Base-by-base conservation (phyloP, 2,329 filamentous ascomycete genomes). In the Fusarium agapanthi region DNA sequence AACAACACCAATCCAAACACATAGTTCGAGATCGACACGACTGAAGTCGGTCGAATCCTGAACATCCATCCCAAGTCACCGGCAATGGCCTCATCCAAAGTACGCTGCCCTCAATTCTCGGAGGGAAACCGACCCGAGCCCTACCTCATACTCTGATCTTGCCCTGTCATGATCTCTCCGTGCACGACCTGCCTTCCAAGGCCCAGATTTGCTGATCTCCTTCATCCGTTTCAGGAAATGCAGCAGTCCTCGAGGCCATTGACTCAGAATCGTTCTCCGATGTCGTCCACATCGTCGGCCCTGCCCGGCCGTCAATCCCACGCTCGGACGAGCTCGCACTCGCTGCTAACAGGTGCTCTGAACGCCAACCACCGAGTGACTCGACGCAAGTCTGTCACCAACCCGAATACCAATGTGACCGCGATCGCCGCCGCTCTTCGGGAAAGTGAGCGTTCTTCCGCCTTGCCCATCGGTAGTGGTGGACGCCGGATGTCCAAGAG, bases 361-460 rank as follows among this genome's bases (percentile, higher is more conserved):
- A 95, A 95, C 85, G 85, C 91, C 76, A 91, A 90, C 81, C 93
- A 97, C 83, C 93, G 96, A 76, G 90, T 98, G 75, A 95, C 93
- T 77, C 93, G 95, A 79, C 91, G 96, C 78, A 98, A 98, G 89
- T 98, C 95, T 84, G 95, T 97, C 80, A 94, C 93, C 69, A 92
- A 90, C 73, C 89, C 91, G 51, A 88, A 87, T 53, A 88, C 89
- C 81, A 95, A 93, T 82, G 90, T 92, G 50, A 91, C 93, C 24
- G 93, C 93, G 60, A 85, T 95, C 71, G 92, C 93, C 37, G 92
- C 92, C 18, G 93, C 91, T 57, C 84, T 93, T 69, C 90, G 90
- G 78, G 92, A 93, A 79, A 90, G 92, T 75, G 88, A 88, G 67
- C 86, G 85, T 78, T 81, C 85, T 55, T 81, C 85, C 61, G 86